phyloP scores from a whole-genome alignment of 2,329 filamentous ascomycete species.

The Alternaria arborescens region DNA sequence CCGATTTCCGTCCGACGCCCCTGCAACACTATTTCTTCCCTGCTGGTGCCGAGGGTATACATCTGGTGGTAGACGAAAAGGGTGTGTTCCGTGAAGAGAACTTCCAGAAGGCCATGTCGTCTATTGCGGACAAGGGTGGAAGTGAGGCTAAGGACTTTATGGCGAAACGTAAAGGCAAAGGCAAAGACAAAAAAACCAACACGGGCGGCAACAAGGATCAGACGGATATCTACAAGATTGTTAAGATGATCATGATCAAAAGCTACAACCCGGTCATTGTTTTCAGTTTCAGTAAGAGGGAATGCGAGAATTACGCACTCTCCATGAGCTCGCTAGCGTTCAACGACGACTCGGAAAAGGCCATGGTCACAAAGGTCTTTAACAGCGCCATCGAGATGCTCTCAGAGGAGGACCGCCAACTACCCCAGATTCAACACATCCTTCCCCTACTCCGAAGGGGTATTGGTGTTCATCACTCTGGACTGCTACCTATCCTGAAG shows the following conservation, averaged over 20 bases:
- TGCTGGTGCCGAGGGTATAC: conserved; percentile 88
- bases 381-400: conserved; percentile 90
- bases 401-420: conserved; percentile 85
- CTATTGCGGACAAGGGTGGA: conserved; percentile 87
- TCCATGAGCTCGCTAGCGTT: conserved; percentile 88
- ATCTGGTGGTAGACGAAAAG: conserved; percentile 95
- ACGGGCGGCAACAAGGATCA: conserved; percentile 75
- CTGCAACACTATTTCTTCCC: conserved; percentile 99
- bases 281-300: conserved; percentile 98
- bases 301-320: conserved; percentile 90
- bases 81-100: conserved; percentile 96
- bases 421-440: conserved; percentile 91
- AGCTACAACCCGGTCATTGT: conserved; percentile 98
- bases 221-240: conserved; percentile 94
- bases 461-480: conserved; percentile 97
- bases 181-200: conserved; percentile 90
- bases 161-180: conserved; percentile 83
- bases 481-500: conserved; percentile 92
- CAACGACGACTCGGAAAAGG: conserved; percentile 95
- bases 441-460: conserved; percentile 87
- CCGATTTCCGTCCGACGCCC: conserved; percentile 95
- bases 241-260: conserved; percentile 98
- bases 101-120: conserved; percentile 93
- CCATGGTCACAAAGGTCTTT: conserved; percentile 94
- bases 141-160: conserved; percentile 81